Conservation (phyloP, 345 rosid species). For the Brassica cretica region DNA sequence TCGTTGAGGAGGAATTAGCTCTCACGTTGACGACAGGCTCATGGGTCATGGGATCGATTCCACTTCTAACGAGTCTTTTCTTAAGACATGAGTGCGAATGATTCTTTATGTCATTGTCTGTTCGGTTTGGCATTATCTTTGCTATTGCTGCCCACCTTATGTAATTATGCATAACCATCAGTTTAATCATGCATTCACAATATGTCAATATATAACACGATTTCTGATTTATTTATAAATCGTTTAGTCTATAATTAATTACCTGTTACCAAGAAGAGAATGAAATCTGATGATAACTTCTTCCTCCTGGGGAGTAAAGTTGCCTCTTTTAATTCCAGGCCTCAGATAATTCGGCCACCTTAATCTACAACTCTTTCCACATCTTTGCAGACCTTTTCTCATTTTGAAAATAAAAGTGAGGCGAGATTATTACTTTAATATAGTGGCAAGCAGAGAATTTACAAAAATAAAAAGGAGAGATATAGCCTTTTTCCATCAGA, state of each 20-base stretch:
- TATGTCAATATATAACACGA: not conserved
- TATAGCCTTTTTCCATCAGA: slow-evolving; percentile 7
- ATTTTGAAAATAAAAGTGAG: not conserved
- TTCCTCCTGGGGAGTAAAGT: slow-evolving; percentile 32
- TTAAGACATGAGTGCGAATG: slow-evolving; percentile 41
- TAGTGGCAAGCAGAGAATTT: slow-evolving; percentile 17
- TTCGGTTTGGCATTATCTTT: slow-evolving; percentile 34
- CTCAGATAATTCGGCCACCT: slow-evolving; percentile 39
- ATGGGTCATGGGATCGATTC: slow-evolving; percentile 36
- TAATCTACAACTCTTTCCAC: slow-evolving; percentile 40
- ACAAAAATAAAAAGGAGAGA: not conserved
- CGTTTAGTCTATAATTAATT: not conserved
- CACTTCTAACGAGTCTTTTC: slow-evolving; percentile 32
- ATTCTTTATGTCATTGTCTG: slow-evolving; percentile 44
- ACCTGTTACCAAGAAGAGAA: slow-evolving; percentile 38
- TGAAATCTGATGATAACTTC: slow-evolving; percentile 28
- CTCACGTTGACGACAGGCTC: slow-evolving; percentile 2
- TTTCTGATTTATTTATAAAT: not conserved
- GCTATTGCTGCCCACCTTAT: slow-evolving; percentile 44
- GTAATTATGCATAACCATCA: not conserved
- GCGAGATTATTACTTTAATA: not conserved
- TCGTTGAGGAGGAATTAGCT: slow-evolving; percentile 13
- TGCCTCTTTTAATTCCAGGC: slow-evolving; percentile 38
- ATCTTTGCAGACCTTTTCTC: slow-evolving; percentile 33
- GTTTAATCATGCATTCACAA: not conserved